Evolutionary conservation across 2,329 filamentous ascomycete species (phyloP).

Genomic region (Alternaria gaisen): DNA sequence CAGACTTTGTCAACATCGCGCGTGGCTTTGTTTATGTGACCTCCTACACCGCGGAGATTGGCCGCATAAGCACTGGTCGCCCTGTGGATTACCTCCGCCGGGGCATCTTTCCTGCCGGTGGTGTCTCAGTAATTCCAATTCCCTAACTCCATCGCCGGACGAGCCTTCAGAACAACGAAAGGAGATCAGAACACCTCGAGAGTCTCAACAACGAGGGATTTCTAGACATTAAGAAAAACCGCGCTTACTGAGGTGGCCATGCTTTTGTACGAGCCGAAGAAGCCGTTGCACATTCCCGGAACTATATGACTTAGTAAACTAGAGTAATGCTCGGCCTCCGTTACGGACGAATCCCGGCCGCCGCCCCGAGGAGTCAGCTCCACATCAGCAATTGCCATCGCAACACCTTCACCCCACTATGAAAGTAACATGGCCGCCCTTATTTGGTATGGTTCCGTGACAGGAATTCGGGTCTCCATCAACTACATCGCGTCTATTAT

Average conservation of each 20-base stretch:
- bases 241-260: not conserved
- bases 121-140: not conserved
- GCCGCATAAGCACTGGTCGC: constrained; percentile 20
- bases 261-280: not conserved
- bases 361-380: constrained; percentile 27
- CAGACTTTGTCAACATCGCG: constrained; percentile 7
- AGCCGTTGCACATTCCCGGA: not conserved
- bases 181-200: not conserved
- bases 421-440: constrained; percentile 40
- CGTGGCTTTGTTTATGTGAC: constrained; percentile 15
- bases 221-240: not conserved
- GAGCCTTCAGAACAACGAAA: not conserved
- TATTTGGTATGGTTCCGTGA: constrained; percentile 27
- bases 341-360: constrained; percentile 45
- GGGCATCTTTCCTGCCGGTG: constrained; percentile 11
- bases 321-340: constrained; percentile 17
- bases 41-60: constrained; percentile 31
- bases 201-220: not conserved
- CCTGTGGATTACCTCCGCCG: constrained; percentile 8
- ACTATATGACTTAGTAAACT: constrained; percentile 4
- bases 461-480: constrained; percentile 6
- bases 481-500: not conserved
- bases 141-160: not conserved
- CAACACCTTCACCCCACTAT: constrained; percentile 42
- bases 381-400: constrained; percentile 38